phyloP scores from a whole-genome alignment of 148 eudicot species.

The Pharnaceum exiguum region DNA sequence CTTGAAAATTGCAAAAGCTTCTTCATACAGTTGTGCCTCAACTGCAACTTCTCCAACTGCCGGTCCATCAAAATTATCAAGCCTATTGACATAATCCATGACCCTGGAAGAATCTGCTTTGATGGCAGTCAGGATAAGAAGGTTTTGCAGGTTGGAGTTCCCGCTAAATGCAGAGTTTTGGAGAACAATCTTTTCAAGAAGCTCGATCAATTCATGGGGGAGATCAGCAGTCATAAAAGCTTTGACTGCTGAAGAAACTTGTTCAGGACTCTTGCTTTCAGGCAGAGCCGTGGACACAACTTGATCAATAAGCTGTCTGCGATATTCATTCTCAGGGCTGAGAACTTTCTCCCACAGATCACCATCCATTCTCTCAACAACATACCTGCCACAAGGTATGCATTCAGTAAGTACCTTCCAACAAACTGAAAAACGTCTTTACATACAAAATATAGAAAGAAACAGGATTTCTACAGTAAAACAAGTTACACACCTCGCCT shows the following conservation, averaged over 20 bases:
- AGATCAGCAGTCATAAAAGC: slow-evolving; percentile 99
- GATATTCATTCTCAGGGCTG: slow-evolving; percentile 85
- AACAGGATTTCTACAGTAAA: neutral
- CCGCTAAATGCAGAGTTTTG: slow-evolving; percentile 99
- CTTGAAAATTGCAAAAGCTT: slow-evolving; percentile 96
- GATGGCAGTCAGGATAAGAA: slow-evolving; percentile 94
- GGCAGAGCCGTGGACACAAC: slow-evolving; percentile 99
- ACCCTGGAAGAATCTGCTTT: slow-evolving; percentile 95
- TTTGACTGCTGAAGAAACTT: slow-evolving; percentile 98
- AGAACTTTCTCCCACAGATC: slow-evolving; percentile 96
- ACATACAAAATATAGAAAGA: neutral
- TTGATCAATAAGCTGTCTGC: slow-evolving; percentile 97
- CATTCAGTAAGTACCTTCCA: slow-evolving; percentile 8
- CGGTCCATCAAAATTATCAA: slow-evolving; percentile 99
- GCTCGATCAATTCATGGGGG: slow-evolving; percentile 96
- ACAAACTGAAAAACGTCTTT: neutral
- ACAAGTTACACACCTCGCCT: slow-evolving; percentile 58
- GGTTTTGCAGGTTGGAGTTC: slow-evolving; percentile 86
- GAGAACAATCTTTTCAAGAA: slow-evolving; percentile 95
- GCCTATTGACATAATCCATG: slow-evolving; percentile 90
- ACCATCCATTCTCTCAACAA: slow-evolving; percentile 93
- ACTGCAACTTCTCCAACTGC: slow-evolving; percentile 99
- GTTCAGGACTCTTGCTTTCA: slow-evolving; percentile 99
- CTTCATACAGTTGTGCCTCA: slow-evolving; percentile 90
- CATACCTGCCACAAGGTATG: slow-evolving; percentile 47